Base-by-base conservation (phyloP, 2,329 filamentous ascomycete species). In the Aspergillus quadricinctus region DNA sequence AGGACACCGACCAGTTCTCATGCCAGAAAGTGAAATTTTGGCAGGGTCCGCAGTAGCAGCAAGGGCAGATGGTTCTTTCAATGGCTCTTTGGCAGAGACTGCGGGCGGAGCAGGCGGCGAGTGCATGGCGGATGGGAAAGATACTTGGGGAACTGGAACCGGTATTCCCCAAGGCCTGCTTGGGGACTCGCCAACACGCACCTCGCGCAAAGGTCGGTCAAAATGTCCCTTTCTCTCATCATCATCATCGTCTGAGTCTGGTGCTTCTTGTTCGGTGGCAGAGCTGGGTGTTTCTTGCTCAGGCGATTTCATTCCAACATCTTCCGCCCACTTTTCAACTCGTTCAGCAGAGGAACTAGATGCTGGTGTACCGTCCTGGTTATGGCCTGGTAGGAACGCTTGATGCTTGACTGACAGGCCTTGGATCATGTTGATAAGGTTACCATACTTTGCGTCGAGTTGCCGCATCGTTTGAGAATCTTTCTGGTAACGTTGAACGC, bases 381-480 rank as follows among this genome's bases (percentile, higher is more conserved):
- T 61, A 49, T 67, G 65, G 43, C 83, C 81, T 50, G 89, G 89
- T 28, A 97, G 78, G 84, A 94, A 91, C 5, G 90, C 87, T 69
- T 94, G 89, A 70, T 97, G 93, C 65, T 95, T 90, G 61, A 88
- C 84, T 50, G 92, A 90, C 41, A 97, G 79, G 8, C 91, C 91
- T 71, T 94, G 88, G 59, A 97, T 95, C 93, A 97, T 97, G 75
- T 85, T 95, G 64, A 90, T 91, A 46, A 97, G 79, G 70, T 88
- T 93, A 62, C 91, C 92, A 71, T 97, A 97, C 73, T 97, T 97
- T 60, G 90, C 90, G 72, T 97, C 93, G 54, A 97, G 80, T 74
- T 95, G 90, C 62, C 86, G 86, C 68, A 96, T 89, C 67, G 92
- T 89, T 61, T 89, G 84, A 65, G 93, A 88, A 67, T 92, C 93